Conservation (phyloP, 495 filamentous ascomycete species). For the Hypoxylon intermedium region DNA sequence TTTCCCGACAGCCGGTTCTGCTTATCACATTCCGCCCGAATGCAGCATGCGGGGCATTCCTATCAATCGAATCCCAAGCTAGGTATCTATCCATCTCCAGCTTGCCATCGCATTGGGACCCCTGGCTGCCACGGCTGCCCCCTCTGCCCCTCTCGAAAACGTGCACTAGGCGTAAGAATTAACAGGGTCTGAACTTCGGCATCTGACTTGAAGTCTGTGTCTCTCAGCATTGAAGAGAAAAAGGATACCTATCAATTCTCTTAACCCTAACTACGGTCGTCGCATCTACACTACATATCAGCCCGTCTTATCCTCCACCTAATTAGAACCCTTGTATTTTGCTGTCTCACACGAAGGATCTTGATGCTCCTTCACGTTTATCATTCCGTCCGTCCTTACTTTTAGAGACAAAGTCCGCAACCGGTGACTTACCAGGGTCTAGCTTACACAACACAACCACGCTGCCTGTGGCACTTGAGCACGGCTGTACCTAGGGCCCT, state of each 20-base stretch:
- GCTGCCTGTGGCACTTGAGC: background rate
- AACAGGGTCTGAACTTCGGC: conserved; percentile 33
- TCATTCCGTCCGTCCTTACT: background rate
- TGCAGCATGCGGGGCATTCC: conserved; percentile 22
- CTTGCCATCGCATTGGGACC: conserved; percentile 16
- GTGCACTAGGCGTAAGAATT: conserved; percentile 20
- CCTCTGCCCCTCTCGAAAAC: conserved; percentile 25
- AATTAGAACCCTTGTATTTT: conserved; percentile 2
- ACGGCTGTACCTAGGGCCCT: background rate
- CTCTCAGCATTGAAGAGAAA: too few species aligned
- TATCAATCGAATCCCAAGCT: conserved; percentile 21
- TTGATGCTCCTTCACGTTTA: conserved; percentile 4
- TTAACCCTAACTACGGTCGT: too few species aligned
- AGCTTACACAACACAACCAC: conserved; percentile 3
- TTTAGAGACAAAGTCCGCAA: conserved; percentile 20
- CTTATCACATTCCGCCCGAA: conserved; percentile 2
- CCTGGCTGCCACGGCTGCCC: conserved; percentile 20
- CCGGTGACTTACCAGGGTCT: conserved; percentile 3
- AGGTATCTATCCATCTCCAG: too few species aligned
- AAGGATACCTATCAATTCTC: too few species aligned
- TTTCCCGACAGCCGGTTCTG: conserved; percentile 19
- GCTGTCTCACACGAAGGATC: conserved; percentile 14
- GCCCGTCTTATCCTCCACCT: conserved; percentile 6
- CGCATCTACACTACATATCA: conserved; percentile 6
- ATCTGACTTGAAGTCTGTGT: conserved; percentile 11